Evolutionary conservation across 2,329 filamentous ascomycete genomes (phyloP).

Genomic region (Cercospora sesami): DNA sequence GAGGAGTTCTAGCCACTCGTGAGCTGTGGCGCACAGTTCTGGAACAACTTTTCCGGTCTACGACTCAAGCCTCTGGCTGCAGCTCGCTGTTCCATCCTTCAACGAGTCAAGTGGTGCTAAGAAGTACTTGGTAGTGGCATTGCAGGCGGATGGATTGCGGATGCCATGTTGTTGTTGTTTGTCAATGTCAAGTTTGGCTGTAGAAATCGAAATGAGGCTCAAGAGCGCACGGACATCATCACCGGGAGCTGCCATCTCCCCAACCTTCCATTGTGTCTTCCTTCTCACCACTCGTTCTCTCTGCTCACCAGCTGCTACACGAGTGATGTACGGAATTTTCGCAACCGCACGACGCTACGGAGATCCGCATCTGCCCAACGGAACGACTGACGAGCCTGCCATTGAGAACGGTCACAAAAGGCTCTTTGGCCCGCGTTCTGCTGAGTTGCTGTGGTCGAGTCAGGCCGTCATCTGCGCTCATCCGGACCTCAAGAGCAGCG

Average conservation of each 20-base stretch:
- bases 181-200: neutral
- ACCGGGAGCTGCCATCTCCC: neutral
- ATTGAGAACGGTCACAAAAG: neutral
- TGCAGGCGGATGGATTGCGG: neutral
- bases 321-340: neutral
- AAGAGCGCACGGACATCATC: neutral
- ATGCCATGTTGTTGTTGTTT: neutral
- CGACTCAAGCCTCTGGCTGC: neutral
- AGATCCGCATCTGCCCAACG: neutral
- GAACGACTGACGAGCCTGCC: neutral
- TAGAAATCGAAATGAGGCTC: neutral
- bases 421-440: neutral
- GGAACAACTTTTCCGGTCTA: slow-evolving; percentile 1
- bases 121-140: neutral
- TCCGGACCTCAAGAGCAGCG: neutral
- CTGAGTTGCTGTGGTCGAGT: neutral
- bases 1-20: neutral
- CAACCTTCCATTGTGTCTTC: no score
- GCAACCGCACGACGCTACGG: neutral
- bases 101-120: neutral
- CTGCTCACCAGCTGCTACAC: neutral
- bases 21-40: neutral
- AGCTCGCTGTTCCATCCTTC: neutral
- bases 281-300: neutral
- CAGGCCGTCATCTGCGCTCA: neutral